These are phyloP conservation scores for Pseudozyma pruni DNA, from an alignment of 1,284 basidiomycete species.

Conservation along the genomic window DNA sequence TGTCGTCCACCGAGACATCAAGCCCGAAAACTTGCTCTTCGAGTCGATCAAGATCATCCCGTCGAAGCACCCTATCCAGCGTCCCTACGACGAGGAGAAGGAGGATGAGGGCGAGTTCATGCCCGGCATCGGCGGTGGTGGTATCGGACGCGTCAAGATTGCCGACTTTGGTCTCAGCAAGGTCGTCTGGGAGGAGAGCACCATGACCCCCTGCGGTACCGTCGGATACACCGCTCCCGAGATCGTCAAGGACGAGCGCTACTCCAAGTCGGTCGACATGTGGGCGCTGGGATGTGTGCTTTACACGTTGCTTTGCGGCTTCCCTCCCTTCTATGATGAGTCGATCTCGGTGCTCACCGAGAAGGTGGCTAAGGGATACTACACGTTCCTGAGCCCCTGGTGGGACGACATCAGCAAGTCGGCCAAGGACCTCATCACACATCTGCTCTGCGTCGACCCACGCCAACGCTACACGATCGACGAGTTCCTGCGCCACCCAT, in stretches of 20 bases:
- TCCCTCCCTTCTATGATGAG: conserved; percentile 98
- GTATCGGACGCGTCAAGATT: conserved; percentile 97
- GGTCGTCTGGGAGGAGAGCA: conserved; percentile 98
- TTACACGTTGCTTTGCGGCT: conserved; percentile 97
- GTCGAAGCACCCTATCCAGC: conserved; percentile 77
- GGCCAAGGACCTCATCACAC: conserved; percentile 95
- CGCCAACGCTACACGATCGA: conserved; percentile 95
- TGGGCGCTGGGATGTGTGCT: conserved; percentile 99
- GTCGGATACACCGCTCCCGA: conserved; percentile 99
- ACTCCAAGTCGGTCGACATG: conserved; percentile 99
- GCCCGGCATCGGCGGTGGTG: conserved; percentile 90
- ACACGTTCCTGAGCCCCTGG: conserved; percentile 98
- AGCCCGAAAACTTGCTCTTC: conserved; percentile 97
- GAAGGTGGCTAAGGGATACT: conserved; percentile 96
- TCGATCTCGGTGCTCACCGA: conserved; percentile 97
- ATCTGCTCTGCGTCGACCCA: conserved; percentile 94
- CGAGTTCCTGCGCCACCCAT: conserved; percentile 95
- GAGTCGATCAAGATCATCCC: conserved; percentile 92
- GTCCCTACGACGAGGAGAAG: conserved; percentile 96
- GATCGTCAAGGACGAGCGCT: conserved; percentile 99
- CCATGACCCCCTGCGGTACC: conserved; percentile 98
- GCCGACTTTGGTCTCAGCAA: conserved; percentile 98
- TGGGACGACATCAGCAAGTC: conserved; percentile 93
- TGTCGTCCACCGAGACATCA: conserved; percentile 98
- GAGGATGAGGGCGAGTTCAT: conserved; percentile 97